These are phyloP conservation scores for Colletotrichum theobromicola DNA, from an alignment of 2,329 filamentous ascomycete genomes.

Conservation along the genomic window DNA sequence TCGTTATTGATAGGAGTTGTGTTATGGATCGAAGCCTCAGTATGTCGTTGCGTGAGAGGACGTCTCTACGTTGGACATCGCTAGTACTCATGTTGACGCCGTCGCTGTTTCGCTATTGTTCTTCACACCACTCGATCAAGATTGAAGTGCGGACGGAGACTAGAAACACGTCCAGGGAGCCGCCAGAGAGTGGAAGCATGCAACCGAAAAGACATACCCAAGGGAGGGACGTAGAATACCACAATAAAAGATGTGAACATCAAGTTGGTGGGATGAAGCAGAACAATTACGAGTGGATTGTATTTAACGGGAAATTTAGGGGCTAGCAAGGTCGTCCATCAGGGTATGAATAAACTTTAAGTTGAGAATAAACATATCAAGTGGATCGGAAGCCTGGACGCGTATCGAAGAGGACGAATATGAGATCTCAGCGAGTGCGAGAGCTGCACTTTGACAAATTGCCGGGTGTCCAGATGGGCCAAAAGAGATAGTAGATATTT, in stretches of 20 bases:
- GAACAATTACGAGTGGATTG: neutral
- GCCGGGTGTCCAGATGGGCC: too few species aligned
- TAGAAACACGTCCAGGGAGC: neutral
- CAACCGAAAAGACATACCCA: neutral
- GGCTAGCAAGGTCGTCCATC: neutral
- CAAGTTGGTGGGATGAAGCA: neutral
- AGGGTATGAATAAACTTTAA: neutral
- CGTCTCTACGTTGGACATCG: neutral
- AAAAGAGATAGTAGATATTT: too few species aligned
- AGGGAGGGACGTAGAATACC: neutral
- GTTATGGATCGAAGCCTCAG: neutral
- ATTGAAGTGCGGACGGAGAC: neutral
- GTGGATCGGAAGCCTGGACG: too few species aligned
- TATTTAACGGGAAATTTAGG: neutral
- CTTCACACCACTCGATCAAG: neutral
- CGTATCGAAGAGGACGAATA: too few species aligned
- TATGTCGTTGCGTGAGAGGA: neutral
- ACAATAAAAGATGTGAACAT: too few species aligned
- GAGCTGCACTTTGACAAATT: too few species aligned
- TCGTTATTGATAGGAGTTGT: neutral
- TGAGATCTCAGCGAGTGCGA: too few species aligned
- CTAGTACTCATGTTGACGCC: neutral
- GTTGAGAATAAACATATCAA: neutral
- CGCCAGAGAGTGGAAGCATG: neutral
- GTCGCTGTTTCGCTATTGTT: neutral